A percentile compares a stretch with the other conserved stretches of the same genome.
Evolutionary conservation across 257 asterid genomes (phyloP).

Genomic region (Lycium ferocissimum): DNA sequence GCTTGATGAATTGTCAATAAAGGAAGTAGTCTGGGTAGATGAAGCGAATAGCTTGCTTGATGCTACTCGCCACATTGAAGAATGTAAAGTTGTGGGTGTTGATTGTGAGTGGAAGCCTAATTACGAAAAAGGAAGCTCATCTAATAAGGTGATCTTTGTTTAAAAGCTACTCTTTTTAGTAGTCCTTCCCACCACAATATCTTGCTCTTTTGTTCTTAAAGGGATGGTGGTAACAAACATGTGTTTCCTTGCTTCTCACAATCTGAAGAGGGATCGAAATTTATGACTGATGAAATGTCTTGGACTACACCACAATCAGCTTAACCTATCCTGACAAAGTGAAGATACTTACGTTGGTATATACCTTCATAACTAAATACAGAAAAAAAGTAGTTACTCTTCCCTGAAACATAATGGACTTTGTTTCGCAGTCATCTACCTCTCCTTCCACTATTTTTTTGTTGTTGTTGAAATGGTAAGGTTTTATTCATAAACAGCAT

Average conservation of each 20-base stretch:
- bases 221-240: background rate
- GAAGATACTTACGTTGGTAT: conserved; percentile 15
- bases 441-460: background rate
- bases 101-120: conserved; percentile 99
- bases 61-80: conserved; percentile 69
- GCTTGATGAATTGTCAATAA: conserved; percentile 72
- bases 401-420: conserved; percentile 27
- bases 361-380: conserved; percentile 1
- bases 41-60: conserved; percentile 57
- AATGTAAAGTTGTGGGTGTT: conserved; percentile 82
- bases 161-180: background rate
- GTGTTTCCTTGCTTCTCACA: background rate
- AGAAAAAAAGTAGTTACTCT: conserved; percentile 16
- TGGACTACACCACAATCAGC: background rate
- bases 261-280: conserved; percentile 17
- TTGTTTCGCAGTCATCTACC: background rate
- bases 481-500: conserved; percentile 7
- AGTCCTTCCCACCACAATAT: background rate
- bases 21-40: conserved; percentile 89
- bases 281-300: background rate
- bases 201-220: conserved; percentile 23
- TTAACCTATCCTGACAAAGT: conserved; percentile 7
- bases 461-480: background rate
- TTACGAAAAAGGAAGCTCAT: conserved; percentile 75
- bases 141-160: conserved; percentile 65